These are phyloP conservation scores for Ramaria rubella DNA, from an alignment of 768 basidiomycete species.

Conservation along the genomic window DNA sequence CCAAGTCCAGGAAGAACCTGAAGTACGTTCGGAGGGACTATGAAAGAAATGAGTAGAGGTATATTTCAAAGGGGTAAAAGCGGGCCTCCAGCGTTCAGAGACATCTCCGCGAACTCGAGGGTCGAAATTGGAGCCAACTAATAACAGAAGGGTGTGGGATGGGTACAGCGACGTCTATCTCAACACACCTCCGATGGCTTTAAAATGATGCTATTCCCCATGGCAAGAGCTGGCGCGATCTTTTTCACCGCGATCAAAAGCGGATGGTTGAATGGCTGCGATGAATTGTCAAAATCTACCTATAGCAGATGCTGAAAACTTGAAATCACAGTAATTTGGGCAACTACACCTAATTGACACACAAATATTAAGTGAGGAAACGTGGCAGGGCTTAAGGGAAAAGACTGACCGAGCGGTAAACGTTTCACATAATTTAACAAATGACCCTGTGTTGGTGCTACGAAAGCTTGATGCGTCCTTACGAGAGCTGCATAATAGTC, in stretches of 20 bases:
- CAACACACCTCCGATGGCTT: slow-evolving; percentile 68
- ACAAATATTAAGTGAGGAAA: too few relatives aligned
- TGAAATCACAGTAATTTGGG: slow-evolving; percentile 65
- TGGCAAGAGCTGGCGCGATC: slow-evolving; percentile 77
- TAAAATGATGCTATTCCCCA: slow-evolving; percentile 77
- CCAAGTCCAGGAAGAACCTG: slow-evolving; percentile 73
- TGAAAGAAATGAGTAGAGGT: neutral
- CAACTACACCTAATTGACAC: slow-evolving; percentile 53
- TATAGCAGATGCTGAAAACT: neutral
- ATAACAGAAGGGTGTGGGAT: slow-evolving; percentile 1
- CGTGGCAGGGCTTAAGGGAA: too few relatives aligned
- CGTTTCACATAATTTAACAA: slow-evolving; percentile 75
- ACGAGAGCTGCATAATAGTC: slow-evolving; percentile 73
- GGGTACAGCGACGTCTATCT: neutral
- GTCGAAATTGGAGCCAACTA: slow-evolving; percentile 76
- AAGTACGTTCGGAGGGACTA: slow-evolving; percentile 74
- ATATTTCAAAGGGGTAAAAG: neutral
- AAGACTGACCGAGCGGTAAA: slow-evolving; percentile 49
- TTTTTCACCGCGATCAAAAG: slow-evolving; percentile 87
- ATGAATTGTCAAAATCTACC: neutral
- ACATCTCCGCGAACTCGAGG: slow-evolving; percentile 66
- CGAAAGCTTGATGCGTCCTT: slow-evolving; percentile 59
- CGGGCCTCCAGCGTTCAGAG: slow-evolving; percentile 59
- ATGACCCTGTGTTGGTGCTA: slow-evolving; percentile 75
- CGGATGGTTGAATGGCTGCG: slow-evolving; percentile 83